Base-by-base conservation (phyloP, 2,329 filamentous ascomycete genomes). In the Blastomyces percursus region DNA sequence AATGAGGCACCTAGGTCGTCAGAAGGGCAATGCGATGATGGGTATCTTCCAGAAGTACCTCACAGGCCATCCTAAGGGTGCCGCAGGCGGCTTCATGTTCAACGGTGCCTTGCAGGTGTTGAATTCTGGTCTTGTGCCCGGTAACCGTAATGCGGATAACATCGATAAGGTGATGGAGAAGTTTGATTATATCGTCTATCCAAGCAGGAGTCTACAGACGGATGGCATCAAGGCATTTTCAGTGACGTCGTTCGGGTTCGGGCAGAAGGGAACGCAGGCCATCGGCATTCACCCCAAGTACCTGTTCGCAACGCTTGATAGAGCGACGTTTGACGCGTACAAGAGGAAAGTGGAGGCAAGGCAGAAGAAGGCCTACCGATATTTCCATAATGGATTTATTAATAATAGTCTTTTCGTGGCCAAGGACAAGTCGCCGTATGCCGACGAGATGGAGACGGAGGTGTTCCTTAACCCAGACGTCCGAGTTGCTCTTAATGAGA, bases 31-130 rank as follows among this genome's bases (percentile, higher is more conserved):
- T 72, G 92, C 94, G 40, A 82, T 99, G 16, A 79, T 97, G 67
- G 94, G 92, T 81, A 92, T 99, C 75, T 99, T 97, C 89, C 94
- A 99, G 80, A 99, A 99, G 79, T 97, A 95, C 77, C 86, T 99
- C 65, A 99, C 95, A 61, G 94, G 94, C 77, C 94, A 99, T 76
- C 94, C 94, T 72, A 99, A 99, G 86, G 94, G 94, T 87, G 93
- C 94, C 71, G 94, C 94, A 64, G 94, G 94, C 81, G 94, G 93
- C 58, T 99, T 94, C 92, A 99, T 99, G 94, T 87, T 99, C 84
- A 99, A 99, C 81, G 94, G 94, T 68, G 94, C 90, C 76, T 81
- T 99, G 75, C 94, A 99, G 77, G 91, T 96, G 55, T 85, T 99
- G 70, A 96, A 97, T 81, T 88, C 84, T 60, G 94, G 94, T 72